Percentiles rank a stretch among this genome's conserved stretches.
Conservation (phyloP, 805 yeast species). For the Saturnispora besseyi region DNA sequence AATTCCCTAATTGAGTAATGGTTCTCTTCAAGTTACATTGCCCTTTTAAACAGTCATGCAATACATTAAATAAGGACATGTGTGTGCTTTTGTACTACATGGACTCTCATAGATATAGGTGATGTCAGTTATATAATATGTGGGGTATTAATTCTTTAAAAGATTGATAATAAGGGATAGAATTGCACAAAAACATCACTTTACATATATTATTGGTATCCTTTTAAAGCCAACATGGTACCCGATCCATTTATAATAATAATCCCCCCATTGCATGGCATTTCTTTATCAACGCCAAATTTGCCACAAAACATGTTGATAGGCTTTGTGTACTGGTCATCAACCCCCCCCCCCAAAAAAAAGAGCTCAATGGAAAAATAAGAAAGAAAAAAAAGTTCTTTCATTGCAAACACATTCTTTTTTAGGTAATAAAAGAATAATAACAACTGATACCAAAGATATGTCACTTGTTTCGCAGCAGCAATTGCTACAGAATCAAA, state of each 20-base stretch:
- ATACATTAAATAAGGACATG: too few species aligned
- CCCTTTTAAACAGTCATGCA: too few species aligned
- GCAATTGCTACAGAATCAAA: constrained; percentile 38
- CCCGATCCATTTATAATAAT: neutral
- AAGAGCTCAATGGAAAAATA: neutral
- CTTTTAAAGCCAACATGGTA: too few species aligned
- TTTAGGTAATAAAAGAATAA: neutral
- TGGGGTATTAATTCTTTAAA: too few species aligned
- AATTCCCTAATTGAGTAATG: neutral
- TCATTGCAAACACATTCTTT: neutral
- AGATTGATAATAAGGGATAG: too few species aligned
- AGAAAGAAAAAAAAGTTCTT: neutral
- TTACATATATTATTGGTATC: too few species aligned
- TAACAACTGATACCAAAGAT: neutral
- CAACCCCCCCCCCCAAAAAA: neutral
- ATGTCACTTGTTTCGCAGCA: constrained; percentile 30
- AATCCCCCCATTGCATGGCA: neutral
- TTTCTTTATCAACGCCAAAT: neutral
- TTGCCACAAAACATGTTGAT: neutral
- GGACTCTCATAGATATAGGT: too few species aligned
- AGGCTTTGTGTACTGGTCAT: neutral
- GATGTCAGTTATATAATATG: too few species aligned
- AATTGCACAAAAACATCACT: too few species aligned
- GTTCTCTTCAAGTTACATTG: too few species aligned
- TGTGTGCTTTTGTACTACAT: too few species aligned